These are phyloP conservation scores for Uronychia binucleata DNA, from an alignment of 73 alveolate genomes.

Conservation along the genomic window DNA sequence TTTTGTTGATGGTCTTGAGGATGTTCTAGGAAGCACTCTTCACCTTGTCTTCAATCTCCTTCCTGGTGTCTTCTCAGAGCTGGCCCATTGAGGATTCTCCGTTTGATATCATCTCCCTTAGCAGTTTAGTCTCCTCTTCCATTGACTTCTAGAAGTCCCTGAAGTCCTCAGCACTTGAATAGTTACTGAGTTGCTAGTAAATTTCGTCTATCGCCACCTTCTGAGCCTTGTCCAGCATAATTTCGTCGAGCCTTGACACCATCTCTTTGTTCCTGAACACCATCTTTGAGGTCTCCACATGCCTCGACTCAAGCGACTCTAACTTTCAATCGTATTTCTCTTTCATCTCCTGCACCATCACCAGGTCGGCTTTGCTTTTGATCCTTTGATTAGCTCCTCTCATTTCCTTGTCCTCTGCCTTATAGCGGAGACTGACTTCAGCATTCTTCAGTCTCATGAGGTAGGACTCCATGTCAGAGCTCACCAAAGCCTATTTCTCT, in stretches of 20 bases:
- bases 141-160: neutral
- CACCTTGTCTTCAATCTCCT: slow-evolving; percentile 27
- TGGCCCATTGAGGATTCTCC: neutral
- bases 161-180: neutral
- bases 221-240: neutral
- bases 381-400: neutral
- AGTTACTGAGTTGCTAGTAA: neutral
- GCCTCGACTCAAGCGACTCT: neutral
- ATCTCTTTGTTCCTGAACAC: neutral
- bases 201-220: neutral
- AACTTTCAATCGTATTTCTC: neutral
- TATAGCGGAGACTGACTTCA: neutral
- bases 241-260: neutral
- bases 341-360: neutral
- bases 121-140: neutral
- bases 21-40: too few species aligned
- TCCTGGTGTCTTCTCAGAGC: neutral
- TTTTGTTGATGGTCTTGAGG: too few species aligned
- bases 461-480: too few species aligned
- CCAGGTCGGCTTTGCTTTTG: neutral
- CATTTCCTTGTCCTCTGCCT: neutral
- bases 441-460: neutral
- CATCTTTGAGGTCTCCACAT: neutral
- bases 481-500: neutral
- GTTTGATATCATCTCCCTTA: too few species aligned